Conservation (phyloP, 345 rosid genomes). For the Citrus unshiu region DNA sequence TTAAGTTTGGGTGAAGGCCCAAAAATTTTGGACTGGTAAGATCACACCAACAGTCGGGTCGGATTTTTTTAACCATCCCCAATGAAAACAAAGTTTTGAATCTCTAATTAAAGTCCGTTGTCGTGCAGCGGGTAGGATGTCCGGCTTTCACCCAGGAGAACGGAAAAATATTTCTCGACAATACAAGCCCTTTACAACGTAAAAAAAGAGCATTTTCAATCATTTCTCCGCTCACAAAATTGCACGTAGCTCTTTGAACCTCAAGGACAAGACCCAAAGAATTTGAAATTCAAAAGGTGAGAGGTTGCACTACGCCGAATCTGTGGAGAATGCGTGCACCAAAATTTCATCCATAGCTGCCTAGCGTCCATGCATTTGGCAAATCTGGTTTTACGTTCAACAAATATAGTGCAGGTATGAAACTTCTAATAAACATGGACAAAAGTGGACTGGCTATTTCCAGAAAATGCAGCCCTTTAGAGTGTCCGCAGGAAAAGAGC, state of each 20-base stretch:
- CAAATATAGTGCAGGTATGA: neutral
- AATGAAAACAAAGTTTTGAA: too few relatives aligned
- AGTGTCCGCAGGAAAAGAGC: neutral
- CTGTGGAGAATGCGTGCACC: slow-evolving; percentile 63
- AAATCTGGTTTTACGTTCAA: neutral
- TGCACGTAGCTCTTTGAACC: neutral
- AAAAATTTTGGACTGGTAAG: accelerated
- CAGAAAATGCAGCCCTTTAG: neutral
- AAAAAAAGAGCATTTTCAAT: neutral
- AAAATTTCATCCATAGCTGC: too few relatives aligned
- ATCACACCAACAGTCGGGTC: too few relatives aligned
- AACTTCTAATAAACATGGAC: neutral
- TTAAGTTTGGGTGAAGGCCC: too few relatives aligned
- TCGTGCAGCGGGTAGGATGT: slow-evolving; percentile 96
- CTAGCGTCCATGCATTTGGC: neutral
- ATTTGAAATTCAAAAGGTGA: neutral
- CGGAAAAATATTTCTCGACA: neutral
- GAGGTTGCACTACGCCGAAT: neutral
- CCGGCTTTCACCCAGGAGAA: slow-evolving; percentile 93
- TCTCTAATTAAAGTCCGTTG: slow-evolving; percentile 33
- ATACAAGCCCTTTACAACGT: neutral
- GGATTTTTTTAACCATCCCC: too few relatives aligned
- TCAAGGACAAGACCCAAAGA: neutral
- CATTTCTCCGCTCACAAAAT: neutral
- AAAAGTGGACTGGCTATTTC: neutral